Base-by-base conservation (phyloP, 768 basidiomycete species). In the Mycena leptocephala region DNA sequence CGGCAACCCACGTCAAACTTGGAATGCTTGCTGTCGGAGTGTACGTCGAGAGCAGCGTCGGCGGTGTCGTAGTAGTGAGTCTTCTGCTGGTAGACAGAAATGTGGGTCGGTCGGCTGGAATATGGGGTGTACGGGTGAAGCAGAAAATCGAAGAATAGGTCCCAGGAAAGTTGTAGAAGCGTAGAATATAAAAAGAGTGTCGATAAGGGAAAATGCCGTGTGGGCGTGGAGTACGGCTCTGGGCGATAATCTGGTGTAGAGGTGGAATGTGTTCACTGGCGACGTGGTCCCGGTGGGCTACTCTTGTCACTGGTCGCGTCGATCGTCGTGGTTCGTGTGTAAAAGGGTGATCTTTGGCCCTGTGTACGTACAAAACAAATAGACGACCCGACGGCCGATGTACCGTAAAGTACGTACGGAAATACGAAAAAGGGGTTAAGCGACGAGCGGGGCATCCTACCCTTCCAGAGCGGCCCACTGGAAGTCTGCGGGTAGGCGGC, bases 281-380 rank as follows among this genome's bases (percentile, higher is more conserved):
- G 30, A 20, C 30, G 28, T 56, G 18, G 30, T 20, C 55, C 3
- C 55, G 55, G 10, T 56, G 28, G 55, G 32, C 30, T 8, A 18
- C 55, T 56, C 55, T 18, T 10, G n/a, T 55, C 53, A 55, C 53
- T 28, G 55, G 55, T 32, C n/a, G 46, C 55, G 55, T 20, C 55
- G 55, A 16, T 5, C 26, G 28, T 62, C 26, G 59, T 62, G 35
- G 35, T 62, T 39, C 33, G 59, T 35, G 59, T 10, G 33, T 24
- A 24, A 62, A 39, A 24, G 22, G 59, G 35, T 6, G 10, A 8
- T 37, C 3, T 11, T 41, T 35, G 20, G 5, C 35, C 59, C 22
- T n/a, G 22, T 26, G 59, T 62, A 62, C 59, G 59, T 37, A 62
- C 59, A 56, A 62, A 37, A 62, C 59, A 61, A 39, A 62, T 62